phyloP scores from a whole-genome alignment of 805 yeast genomes.

The Candida xiaguanensis region DNA sequence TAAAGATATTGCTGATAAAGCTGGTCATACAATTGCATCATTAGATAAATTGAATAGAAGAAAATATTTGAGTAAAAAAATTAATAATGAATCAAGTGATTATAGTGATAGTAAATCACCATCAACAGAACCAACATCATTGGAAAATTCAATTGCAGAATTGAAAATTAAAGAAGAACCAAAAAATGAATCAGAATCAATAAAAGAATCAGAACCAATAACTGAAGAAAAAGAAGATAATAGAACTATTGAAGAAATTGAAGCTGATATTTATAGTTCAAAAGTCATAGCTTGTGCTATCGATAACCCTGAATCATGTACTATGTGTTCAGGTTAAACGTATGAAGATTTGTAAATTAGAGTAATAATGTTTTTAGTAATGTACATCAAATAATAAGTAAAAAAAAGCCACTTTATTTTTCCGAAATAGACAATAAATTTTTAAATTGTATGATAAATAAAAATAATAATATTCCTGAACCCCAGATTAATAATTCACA shows the following conservation, averaged over 20 bases:
- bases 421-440: too few relatives aligned
- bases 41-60: conserved; percentile 36
- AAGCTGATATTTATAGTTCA: conserved; percentile 83
- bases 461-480: too few relatives aligned
- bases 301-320: conserved; percentile 95
- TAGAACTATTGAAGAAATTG: conserved; percentile 29
- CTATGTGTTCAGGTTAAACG: conserved; percentile 92
- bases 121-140: conserved; percentile 38
- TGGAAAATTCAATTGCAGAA: conserved; percentile 46
- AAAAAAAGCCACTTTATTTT: too few relatives aligned
- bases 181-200: conserved; percentile 12
- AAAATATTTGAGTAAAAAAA: conserved; percentile 26
- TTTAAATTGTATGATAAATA: too few relatives aligned
- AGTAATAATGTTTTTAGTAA: not conserved
- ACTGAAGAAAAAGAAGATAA: conserved; percentile 14
- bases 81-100: conserved; percentile 15
- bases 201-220: conserved; percentile 12
- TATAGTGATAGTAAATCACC: conserved; percentile 21
- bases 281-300: conserved; percentile 96
- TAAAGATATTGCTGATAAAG: conserved; percentile 36
- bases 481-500: too few relatives aligned
- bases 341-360: not conserved
- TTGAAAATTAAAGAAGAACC: conserved; percentile 30
- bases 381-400: too few relatives aligned
- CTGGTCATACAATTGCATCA: conserved; percentile 36